Base-by-base conservation (phyloP, 768 basidiomycete genomes). In the Crassisporium funariophilum region DNA sequence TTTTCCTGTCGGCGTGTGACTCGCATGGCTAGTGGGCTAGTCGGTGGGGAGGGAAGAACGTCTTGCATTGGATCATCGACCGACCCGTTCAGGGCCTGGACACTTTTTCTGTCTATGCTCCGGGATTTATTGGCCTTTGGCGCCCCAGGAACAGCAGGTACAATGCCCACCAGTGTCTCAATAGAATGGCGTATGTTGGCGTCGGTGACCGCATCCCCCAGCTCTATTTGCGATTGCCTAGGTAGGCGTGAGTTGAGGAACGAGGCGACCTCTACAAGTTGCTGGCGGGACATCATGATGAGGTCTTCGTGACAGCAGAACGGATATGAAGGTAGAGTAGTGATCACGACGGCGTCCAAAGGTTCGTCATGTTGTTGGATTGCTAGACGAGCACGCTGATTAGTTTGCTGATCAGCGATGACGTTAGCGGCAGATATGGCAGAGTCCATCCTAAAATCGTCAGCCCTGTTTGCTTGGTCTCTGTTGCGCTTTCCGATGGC, bases 241-340 rank as follows among this genome's bases (percentile, higher is more conserved):
- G 86, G 86, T 1, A 88, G 70, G 27, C 74, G 76, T 11, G 57
- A 67, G 59, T 89, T 89, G 36, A 89, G 72, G 7, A 68, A 53
- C 12, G 55, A 52, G 4, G 83, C 85, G 12, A 83, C 83, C 1
- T 46, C 60, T 36, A 81, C 58, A 35, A 89, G 78, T 48, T 78
- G 69, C 1, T 61, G 35, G 33, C 77, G 78, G 3, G 76, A 55
- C 86, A 89, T 87, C 1, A 77, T 73, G 44, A 86, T 57, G 33
- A 88, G 73, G 53, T 89, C 85, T 49, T 85, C 83, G 58, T 89
- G 84, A 62, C 84, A 86, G 64, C 83, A 84, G 66, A 88, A 89
- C 0, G 85, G 85, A 8, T 77, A 68, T 17, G 62, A 63, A 33
- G 74, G 68, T 10, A 88, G 71, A 5, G 84, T 73, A 0, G 82